Percentiles rank a stretch among this genome's conserved stretches.
Evolutionary conservation across 345 rosid species (phyloP).

Genomic region (Eucalyptus sp.): DNA sequence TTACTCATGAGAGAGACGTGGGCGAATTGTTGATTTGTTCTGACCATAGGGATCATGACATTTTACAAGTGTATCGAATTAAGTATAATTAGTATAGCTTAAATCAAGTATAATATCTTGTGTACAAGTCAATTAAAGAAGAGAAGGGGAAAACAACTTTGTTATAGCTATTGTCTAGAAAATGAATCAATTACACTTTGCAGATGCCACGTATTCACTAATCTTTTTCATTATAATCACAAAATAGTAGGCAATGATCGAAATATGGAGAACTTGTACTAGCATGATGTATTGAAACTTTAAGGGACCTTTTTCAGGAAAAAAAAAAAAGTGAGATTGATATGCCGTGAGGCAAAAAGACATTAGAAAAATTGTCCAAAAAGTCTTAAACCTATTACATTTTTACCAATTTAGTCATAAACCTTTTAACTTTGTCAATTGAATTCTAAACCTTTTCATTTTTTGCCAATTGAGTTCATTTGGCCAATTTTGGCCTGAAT

Average conservation of each 20-base stretch:
- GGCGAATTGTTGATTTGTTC: neutral
- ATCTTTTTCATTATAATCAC: neutral
- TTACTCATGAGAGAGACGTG: neutral
- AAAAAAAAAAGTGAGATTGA: neutral
- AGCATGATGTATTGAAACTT: neutral
- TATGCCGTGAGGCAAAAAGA: too few species aligned
- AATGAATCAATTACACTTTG: neutral
- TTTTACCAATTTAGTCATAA: too few species aligned
- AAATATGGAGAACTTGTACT: neutral
- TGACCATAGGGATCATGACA: neutral
- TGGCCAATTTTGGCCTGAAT: too few species aligned
- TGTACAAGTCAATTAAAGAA: neutral
- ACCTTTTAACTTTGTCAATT: too few species aligned
- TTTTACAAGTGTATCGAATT: neutral
- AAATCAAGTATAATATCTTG: neutral
- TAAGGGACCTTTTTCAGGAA: neutral
- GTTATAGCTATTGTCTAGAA: neutral
- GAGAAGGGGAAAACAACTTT: neutral
- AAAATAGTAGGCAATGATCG: neutral
- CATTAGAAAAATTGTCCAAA: too few species aligned
- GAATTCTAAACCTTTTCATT: too few species aligned
- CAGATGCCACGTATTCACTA: neutral
- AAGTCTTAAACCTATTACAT: fast-evolving
- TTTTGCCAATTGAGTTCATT: too few species aligned
- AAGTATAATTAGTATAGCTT: neutral